Base-by-base conservation (phyloP, 805 yeast genomes). In the Candida peoriensis region DNA sequence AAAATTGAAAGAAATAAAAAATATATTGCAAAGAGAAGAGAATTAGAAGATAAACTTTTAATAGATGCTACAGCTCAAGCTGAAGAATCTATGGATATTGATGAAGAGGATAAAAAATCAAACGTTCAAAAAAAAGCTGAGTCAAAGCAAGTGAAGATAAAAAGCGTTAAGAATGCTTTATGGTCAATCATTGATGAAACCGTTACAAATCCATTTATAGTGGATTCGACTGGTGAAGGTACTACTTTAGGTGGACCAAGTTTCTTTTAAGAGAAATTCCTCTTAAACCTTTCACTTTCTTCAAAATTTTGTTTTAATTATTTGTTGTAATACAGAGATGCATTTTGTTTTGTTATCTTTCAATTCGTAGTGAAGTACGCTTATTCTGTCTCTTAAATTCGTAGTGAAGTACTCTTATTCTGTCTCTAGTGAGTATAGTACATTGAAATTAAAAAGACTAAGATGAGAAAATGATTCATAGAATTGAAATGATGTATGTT, bases 241-340 rank as follows among this genome's bases (percentile, higher is more conserved):
- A 88, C 96, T 22, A 81, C 94, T 10, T 61, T 88, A 44, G 96
- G 96, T 27, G 77, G 81, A 20, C 88, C 87, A 58, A 70, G 43
- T 57, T 78, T 67, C 64, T 70, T 60, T 39, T 61, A 42, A 41
- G 28, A 14, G 16, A 9, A 7, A 26, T 27, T 30, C 15, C 19
- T n/a, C n/a, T n/a, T n/a, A n/a, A n/a, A n/a, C n/a, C n/a, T n/a
- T n/a, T n/a, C 23, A 20, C 10, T 20, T n/a, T n/a, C n/a, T n/a
- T n/a, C n/a, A n/a, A n/a, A n/a, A n/a, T n/a, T n/a, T n/a, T 24
- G 26, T 14, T 24, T 24, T 24, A 17, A 24, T 12, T 23, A 23
- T 12, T 4, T n/a, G n/a, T 12, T 23, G 25, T n/a, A n/a, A n/a
- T 23, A n/a, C 15, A n/a, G 14, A n/a, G 15, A n/a, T 4, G n/a